Evolutionary conservation across 345 rosid genomes (phyloP), one percentile per base, ranked within the genome.

Genomic region (Isatis tinctoria): DNA sequence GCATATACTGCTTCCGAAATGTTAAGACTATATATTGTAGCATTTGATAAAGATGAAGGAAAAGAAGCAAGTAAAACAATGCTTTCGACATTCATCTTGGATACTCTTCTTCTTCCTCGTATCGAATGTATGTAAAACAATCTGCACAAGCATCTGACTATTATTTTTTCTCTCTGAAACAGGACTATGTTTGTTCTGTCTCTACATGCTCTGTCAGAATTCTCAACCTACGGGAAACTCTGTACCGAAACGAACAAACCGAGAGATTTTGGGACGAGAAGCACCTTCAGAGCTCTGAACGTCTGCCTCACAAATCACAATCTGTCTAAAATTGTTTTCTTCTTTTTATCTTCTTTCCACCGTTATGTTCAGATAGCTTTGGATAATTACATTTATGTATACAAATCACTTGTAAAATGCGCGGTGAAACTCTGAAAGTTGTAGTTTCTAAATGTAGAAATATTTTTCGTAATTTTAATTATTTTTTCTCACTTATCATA

Each of bases 161-260:
- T 40, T 51, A 10, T 18, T 16, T 73, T 22, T 43, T 56, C 11
- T 40, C 1, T 60, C 8, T 69, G 65, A 32, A 71, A 69, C 87
- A 95, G 97, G 97, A 52, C 75, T 92, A 8, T 91, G 93, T 79
- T 75, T 90, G 72, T 92, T 90, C 82, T 95, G 96, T 70, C 78
- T 90, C 36, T 88, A 82, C 83, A 84, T 83, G 83, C 60, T 88
- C 18, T 84, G 75, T 4, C 87, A 85, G 82, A 86, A 69, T 75
- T 83, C 85, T 1, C 85, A 67, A 49, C 76, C 86, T 43, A 58
- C 79, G 74, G 72, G 82, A 62, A 69, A 73, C 12, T 32, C 66
- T 8, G 39, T 77, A 61, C 61, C 70, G 28, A 79, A 81, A 68
- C 84, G 81, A 57, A 75, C 83, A 68, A 78, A 74, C 59, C 66